phyloP scores from a whole-genome alignment of 1,284 basidiomycete species.

The Ustilago vetiveriae region DNA sequence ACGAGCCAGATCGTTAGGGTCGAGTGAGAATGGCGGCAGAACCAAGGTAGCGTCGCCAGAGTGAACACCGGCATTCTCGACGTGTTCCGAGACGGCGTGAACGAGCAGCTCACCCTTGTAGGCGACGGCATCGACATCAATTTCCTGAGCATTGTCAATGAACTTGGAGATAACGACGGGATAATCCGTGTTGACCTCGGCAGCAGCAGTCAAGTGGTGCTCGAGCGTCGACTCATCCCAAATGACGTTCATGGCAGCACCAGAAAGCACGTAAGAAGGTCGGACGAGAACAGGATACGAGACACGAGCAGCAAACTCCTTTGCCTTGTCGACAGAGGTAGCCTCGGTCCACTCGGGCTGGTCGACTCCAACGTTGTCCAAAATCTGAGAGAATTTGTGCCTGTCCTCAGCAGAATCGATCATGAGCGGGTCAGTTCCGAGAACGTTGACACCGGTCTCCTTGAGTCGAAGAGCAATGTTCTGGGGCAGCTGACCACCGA shows the following conservation, averaged over 20 bases:
- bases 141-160: slow-evolving; percentile 96
- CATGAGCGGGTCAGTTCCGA: slow-evolving; percentile 92
- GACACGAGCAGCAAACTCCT: slow-evolving; percentile 87
- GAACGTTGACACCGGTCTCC: slow-evolving; percentile 86
- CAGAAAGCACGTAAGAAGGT: slow-evolving; percentile 86
- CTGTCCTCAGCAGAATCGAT: slow-evolving; percentile 99
- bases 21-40: slow-evolving; percentile 91
- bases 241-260: slow-evolving; percentile 99
- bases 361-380: slow-evolving; percentile 94
- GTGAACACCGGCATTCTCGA: slow-evolving; percentile 98
- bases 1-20: slow-evolving; percentile 79
- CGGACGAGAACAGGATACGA: slow-evolving; percentile 70
- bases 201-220: slow-evolving; percentile 91
- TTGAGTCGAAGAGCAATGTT: slow-evolving; percentile 98
- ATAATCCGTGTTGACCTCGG: slow-evolving; percentile 93
- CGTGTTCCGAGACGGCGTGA: slow-evolving; percentile 96
- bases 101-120: slow-evolving; percentile 92
- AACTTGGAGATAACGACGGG: slow-evolving; percentile 99
- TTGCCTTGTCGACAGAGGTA: slow-evolving; percentile 86
- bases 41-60: slow-evolving; percentile 98
- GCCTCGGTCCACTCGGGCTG: slow-evolving; percentile 97
- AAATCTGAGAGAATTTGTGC: slow-evolving; percentile 96
- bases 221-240: slow-evolving; percentile 88
- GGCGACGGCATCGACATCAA: slow-evolving; percentile 97
- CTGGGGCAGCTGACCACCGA: slow-evolving; percentile 85